Evolutionary conservation across 208 protist species (phyloP).

Genomic region (Phytomonas sp.): DNA sequence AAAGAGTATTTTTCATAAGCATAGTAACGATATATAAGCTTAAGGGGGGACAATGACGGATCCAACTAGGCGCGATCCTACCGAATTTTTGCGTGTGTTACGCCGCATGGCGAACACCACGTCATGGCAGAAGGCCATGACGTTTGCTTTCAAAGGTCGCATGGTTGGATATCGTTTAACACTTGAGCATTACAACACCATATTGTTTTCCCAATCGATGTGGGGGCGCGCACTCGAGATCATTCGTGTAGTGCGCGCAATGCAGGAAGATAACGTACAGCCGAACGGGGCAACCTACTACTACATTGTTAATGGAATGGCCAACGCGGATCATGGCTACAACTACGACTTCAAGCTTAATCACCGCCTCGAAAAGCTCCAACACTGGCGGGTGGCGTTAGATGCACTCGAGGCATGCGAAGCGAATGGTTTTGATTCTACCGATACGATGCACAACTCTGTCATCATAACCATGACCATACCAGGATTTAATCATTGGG

Average conservation of each 20-base stretch:
- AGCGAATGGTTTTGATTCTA: constrained; percentile 85
- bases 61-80: constrained; percentile 81
- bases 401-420: constrained; percentile 80
- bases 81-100: constrained; percentile 86
- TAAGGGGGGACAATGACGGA: constrained; percentile 58
- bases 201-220: constrained; percentile 85
- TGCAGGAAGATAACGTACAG: constrained; percentile 84
- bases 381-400: constrained; percentile 87
- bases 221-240: constrained; percentile 88
- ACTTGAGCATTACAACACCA: constrained; percentile 87
- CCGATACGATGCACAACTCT: constrained; percentile 90
- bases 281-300: constrained; percentile 87
- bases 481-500: constrained; percentile 83
- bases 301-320: constrained; percentile 90
- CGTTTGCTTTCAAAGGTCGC: constrained; percentile 82
- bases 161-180: constrained; percentile 88
- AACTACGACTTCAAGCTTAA: constrained; percentile 90
- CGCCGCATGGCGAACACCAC: constrained; percentile 80
- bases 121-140: constrained; percentile 88
- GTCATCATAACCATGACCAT: constrained; percentile 83
- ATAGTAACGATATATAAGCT: constrained; percentile 4
- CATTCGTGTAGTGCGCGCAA: constrained; percentile 75
- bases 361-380: constrained; percentile 73
- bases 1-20: neutral
- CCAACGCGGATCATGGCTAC: constrained; percentile 87